These are phyloP conservation scores for sweet orange (Citrus sinensis) DNA, from an alignment of 345 rosid genomes.

Conservation along the genomic window DNA sequence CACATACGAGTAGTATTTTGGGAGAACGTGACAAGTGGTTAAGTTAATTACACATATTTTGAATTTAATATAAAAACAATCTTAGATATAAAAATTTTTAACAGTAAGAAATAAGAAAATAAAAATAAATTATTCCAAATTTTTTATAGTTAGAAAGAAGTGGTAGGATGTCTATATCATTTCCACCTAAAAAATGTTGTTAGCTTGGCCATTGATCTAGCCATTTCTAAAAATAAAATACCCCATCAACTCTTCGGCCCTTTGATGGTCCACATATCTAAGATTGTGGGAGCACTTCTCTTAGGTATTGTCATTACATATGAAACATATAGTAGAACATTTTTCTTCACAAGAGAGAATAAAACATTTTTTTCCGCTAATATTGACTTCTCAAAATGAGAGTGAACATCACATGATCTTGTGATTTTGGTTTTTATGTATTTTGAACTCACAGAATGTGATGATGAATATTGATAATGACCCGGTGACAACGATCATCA, in stretches of 20 bases:
- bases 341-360: not conserved
- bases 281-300: slow-evolving; percentile 9
- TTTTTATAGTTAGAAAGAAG: too few relatives aligned
- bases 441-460: slow-evolving; percentile 19
- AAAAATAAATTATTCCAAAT: too few relatives aligned
- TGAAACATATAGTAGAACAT: not conserved
- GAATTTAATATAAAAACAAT: too few relatives aligned
- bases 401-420: slow-evolving; percentile 3
- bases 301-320: not conserved
- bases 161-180: too few relatives aligned
- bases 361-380: too few relatives aligned
- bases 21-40: too few relatives aligned
- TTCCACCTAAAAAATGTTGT: too few relatives aligned
- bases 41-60: too few relatives aligned
- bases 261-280: not conserved
- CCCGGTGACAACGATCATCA: not conserved
- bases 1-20: too few relatives aligned
- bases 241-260: slow-evolving; percentile 6
- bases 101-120: too few relatives aligned
- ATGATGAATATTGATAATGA: slow-evolving; percentile 23
- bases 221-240: slow-evolving; percentile 7
- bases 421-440: not conserved
- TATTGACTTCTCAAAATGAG: too few relatives aligned
- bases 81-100: too few relatives aligned
- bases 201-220: not conserved